Base-by-base conservation (phyloP, 805 yeast genomes). In the Jamesozyma lodderae region DNA sequence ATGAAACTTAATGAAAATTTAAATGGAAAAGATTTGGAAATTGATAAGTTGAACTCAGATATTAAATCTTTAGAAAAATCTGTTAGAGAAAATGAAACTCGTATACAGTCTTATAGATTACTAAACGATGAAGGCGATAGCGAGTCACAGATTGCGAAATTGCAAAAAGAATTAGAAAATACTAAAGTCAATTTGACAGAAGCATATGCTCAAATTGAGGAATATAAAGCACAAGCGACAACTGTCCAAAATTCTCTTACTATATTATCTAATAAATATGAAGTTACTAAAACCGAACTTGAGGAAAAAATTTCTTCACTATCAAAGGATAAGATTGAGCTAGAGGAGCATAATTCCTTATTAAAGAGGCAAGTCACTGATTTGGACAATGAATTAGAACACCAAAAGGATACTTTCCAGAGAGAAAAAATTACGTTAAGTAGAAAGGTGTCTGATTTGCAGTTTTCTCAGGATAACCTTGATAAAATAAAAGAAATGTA, bases 161-260 rank as follows among this genome's bases (percentile, higher is more conserved):
- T 67, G 35, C 62, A 55, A 37, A 48, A 61, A 10, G 73, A 73
- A 31, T 55, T 73, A 17, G 69, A 68, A 24, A 65, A 67, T 40
- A 63, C 79, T 7, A 66, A 69, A 37, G 64, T 67, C 32, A 84
- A 79, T 39, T 66, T 81, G 39, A 71, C 68, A 17, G 62, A 72
- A 13, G 74, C 84, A 1, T 72, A 73, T 45, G 64, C 70, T n/a
- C 76, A 71, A 48, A 69, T 73, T 8, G 67, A 67, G n/a, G 78
- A 80, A 46, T 73, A 79, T 53, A 73, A 77, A 40, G 64, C 63
- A n/a, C 68, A 84, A 29, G 77, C 87, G 0, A 60, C 61, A 36
- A 75, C 81, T 11, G 75, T 85, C 3, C 94, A 84, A 51, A 73
- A 72, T 37, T 76, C 87, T 4, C 64, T 84, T 27, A 59, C 63